Evolutionary conservation across 1,284 basidiomycete species (phyloP).

Genomic region (Moesziomyces sp.): DNA sequence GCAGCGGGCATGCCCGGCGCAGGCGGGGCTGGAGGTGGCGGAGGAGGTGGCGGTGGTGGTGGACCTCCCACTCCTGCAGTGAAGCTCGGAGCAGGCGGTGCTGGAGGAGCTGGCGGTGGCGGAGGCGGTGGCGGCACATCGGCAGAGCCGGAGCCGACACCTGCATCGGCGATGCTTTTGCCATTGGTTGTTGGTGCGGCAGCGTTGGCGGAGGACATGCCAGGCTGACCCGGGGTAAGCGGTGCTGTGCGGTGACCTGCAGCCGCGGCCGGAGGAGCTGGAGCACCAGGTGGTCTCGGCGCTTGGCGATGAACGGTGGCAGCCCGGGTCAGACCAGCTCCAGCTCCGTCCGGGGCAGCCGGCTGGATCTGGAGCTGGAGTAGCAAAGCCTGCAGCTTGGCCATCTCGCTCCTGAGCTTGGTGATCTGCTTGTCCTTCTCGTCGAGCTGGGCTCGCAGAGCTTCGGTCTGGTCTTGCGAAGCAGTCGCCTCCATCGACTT

Average conservation of each 20-base stretch:
- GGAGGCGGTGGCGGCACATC: conserved; percentile 6
- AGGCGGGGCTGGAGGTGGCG: conserved; percentile 23
- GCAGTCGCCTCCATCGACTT: conserved; percentile 28
- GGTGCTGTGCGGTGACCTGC: neutral
- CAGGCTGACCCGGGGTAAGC: neutral
- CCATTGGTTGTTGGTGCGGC: neutral
- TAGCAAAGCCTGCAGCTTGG: conserved; percentile 49
- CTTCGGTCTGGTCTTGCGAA: conserved; percentile 22
- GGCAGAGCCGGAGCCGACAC: neutral
- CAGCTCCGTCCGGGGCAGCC: conserved; percentile 12
- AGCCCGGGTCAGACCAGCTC: conserved; percentile 15
- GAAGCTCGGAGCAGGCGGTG: neutral
- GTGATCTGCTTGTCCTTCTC: conserved; percentile 40
- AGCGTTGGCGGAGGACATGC: conserved; percentile 5
- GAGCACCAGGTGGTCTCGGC: conserved; percentile 37
- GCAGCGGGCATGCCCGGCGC: conserved; percentile 7
- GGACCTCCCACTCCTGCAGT: neutral
- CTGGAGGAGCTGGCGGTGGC: conserved; percentile 11
- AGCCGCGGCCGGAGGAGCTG: conserved; percentile 6
- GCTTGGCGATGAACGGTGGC: conserved; percentile 37
- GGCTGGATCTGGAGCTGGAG: conserved; percentile 51
- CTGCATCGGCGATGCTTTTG: too few species aligned
- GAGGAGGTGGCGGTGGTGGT: conserved; percentile 39
- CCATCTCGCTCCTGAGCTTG: conserved; percentile 37
- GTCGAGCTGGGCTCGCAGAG: conserved; percentile 11